Evolutionary conservation across 2,329 filamentous ascomycete species (phyloP), one percentile per base, ranked within the genome.

Genomic region (Phoma sp.): DNA sequence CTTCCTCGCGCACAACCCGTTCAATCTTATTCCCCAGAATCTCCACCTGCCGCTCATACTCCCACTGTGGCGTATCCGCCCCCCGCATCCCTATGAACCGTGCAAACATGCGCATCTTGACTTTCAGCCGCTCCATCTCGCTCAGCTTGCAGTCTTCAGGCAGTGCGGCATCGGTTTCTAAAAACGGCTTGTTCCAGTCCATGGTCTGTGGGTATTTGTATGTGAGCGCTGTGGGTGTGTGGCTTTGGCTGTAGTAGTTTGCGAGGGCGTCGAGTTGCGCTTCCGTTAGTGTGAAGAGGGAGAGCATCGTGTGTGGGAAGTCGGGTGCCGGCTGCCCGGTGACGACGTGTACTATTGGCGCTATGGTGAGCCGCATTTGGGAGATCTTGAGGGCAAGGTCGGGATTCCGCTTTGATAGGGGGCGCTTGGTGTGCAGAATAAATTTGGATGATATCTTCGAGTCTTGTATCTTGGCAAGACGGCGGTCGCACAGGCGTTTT

Each of bases 231-330:
- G 77, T 80, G 85, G n/a, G 71, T 68, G 84, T 85, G 1, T 81
- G 84, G 53, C 81, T 81, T 76, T 92, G 89, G 76, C 90, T 87
- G 78, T 92, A 92, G 75, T 89, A 91, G 61, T 82, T 78, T 3
- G 89, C 89, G 33, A 92, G 81, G 47, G 78, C 77, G 76, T 92
- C 89, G 48, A 91, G 85, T 74, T 92, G 81, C 25, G 76, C 76
- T 71, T 90, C 87, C 14, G 87, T 92, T 30, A 92, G 82, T 26
- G 92, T 85, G 82, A 88, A 90, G 76, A 89, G 91, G 69, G 83
- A 82, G 38, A 92, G 84, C 48, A 92, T 79, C 3, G 84, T 89
- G 17, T 69, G 66, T 1, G 89, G 89, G 72, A 89, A 92, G 49
- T 78, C 72, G 0, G 86, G 83, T 66, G 90, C 88, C 2, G 88